Base-by-base conservation (phyloP, 2,329 filamentous ascomycete species). In the Botrytis aclada region DNA sequence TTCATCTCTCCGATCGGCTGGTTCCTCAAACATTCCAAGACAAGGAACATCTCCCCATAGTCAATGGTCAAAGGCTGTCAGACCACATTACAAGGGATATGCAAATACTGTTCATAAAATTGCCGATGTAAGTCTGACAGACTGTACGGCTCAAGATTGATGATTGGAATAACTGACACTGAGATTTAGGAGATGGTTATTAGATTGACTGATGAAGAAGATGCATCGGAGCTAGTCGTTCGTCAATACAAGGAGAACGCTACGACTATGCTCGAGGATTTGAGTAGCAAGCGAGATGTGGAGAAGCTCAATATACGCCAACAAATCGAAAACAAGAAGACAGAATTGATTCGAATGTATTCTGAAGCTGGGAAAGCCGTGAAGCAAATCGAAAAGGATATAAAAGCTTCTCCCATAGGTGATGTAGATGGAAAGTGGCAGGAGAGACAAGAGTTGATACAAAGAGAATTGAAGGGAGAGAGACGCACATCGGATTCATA, bases 181-280 rank as follows among this genome's bases (percentile, higher is more conserved):
- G 34, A 20, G n/a, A 18, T 10, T 41, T 16, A 81, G 80, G 79
- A 80, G 60, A 71, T 81, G 56, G 76, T 81, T 29, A 76, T 79
- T 41, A 74, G 77, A 39, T 71, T 81, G 18, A 63, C 75, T 5
- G 67, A 75, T 9, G 77, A 80, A 72, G 80, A 81, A 70, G 77
- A 80, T 70, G 74, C 72, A 12, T 77, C 80, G 71, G 76, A 69
- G 9, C 73, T 79, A 22, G 67, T 81, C 22, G 75, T 79, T 8
- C 64, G 75, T 9, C 77, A 81, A 65, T 81, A 81, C 69, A 61
- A 76, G 41, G 74, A 77, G 34, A 80, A 79, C 39, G 79, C 78
- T 10, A 71, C 45, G 1, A 77, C 77, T 65, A 74, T 80, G 22
- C 70, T 80, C 2, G 66, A 77, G 14, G 73, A 71, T 10, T 56